A percentile compares a stretch with the other conserved stretches of the same genome.
phyloP scores from a whole-genome alignment of 331 rosid genomes.

The Pyrus hybrid region DNA sequence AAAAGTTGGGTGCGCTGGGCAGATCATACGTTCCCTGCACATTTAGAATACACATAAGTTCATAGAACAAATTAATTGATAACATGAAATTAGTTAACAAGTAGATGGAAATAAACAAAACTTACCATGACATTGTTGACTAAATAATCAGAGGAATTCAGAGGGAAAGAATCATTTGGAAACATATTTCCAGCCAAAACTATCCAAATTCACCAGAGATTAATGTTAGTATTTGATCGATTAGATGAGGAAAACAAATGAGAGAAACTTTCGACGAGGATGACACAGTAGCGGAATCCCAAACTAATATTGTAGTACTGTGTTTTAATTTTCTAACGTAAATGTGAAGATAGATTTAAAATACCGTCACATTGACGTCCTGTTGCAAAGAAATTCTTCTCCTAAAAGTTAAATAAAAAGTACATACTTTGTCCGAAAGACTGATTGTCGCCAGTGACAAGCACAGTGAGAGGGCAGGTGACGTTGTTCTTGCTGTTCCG shows the following conservation, averaged over 20 bases:
- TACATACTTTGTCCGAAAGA: constrained; percentile 41
- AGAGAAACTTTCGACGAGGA: too few relatives aligned
- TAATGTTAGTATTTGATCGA: not conserved
- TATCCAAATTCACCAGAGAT: constrained; percentile 17
- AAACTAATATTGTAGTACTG: too few relatives aligned
- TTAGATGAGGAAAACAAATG: too few relatives aligned
- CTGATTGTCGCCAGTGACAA: constrained; percentile 46
- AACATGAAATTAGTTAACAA: too few relatives aligned
- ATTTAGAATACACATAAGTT: not conserved
- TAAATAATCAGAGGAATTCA: constrained; percentile 23
- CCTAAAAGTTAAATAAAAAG: not conserved
- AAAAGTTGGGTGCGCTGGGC: constrained; percentile 1
- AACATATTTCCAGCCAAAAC: constrained; percentile 40
- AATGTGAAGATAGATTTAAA: too few relatives aligned
- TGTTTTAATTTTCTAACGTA: too few relatives aligned
- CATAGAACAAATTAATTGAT: too few relatives aligned
- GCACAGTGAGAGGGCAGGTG: constrained; percentile 51
- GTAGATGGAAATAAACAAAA: not conserved
- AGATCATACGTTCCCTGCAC: constrained; percentile 38
- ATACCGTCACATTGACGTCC: too few relatives aligned
- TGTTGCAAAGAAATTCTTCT: too few relatives aligned
- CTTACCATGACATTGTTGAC: constrained; percentile 40
- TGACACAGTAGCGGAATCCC: too few relatives aligned
- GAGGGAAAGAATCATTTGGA: not conserved
- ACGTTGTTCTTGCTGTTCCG: constrained; percentile 17